Evolutionary conservation across 2,329 filamentous ascomycete species (phyloP).

Genomic region (Lecanicillium sp.): DNA sequence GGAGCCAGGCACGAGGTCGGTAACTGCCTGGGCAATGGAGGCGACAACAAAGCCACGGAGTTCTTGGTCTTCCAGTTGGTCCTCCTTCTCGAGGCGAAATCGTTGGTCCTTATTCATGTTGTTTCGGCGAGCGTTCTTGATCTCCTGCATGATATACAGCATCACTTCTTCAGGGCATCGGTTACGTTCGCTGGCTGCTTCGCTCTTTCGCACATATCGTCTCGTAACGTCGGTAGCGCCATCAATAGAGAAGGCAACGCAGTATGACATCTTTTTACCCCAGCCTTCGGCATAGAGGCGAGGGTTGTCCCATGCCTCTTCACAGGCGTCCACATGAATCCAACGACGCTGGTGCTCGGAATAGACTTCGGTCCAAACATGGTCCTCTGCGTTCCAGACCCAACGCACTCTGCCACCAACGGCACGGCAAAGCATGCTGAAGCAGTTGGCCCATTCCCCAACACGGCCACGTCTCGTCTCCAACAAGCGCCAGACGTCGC

Average conservation of each 20-base stretch:
- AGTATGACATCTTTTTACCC: slow-evolving; percentile 95
- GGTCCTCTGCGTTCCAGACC: slow-evolving; percentile 97
- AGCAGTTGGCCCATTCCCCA: slow-evolving; percentile 98
- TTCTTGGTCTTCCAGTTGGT: slow-evolving; percentile 66
- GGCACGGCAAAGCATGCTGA: slow-evolving; percentile 94
- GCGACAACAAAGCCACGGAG: slow-evolving; percentile 66
- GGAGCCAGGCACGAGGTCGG: slow-evolving; percentile 51
- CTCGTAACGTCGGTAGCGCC: slow-evolving; percentile 61
- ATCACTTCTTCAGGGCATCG: slow-evolving; percentile 83
- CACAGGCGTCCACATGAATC: slow-evolving; percentile 94
- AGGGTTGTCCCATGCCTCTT: slow-evolving; percentile 92
- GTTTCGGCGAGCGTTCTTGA: slow-evolving; percentile 71
- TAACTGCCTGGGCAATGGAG: slow-evolving; percentile 65
- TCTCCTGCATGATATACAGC: slow-evolving; percentile 85
- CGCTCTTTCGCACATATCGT: slow-evolving; percentile 62
- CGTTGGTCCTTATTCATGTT: slow-evolving; percentile 83
- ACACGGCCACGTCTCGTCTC: slow-evolving; percentile 79
- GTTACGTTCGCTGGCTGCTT: slow-evolving; percentile 65
- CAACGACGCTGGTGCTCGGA: slow-evolving; percentile 88
- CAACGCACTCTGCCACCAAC: slow-evolving; percentile 86
- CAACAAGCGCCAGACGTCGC: slow-evolving; percentile 86
- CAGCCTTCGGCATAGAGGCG: slow-evolving; percentile 89
- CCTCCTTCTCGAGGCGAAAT: slow-evolving; percentile 73
- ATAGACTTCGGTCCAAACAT: slow-evolving; percentile 97
- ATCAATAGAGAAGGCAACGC: slow-evolving; percentile 91